phyloP scores from a whole-genome alignment of 352 stramenopile species.

The Globisporangium irregulare region DNA sequence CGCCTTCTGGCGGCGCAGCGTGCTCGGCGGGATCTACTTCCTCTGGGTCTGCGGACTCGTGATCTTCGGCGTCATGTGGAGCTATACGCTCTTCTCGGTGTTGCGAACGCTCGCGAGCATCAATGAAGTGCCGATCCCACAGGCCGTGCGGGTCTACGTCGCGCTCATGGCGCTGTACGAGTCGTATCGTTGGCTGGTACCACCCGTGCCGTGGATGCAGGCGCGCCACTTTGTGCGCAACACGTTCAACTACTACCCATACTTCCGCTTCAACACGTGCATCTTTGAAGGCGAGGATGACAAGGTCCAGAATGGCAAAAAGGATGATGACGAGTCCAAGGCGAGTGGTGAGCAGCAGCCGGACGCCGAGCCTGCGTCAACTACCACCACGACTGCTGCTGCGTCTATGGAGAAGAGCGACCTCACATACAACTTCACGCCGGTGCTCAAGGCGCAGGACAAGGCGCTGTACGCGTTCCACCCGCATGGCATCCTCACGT shows the following conservation, averaged over 20 bases:
- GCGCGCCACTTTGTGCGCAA: constrained; percentile 23
- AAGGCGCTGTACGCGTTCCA: constrained; percentile 59
- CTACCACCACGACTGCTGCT: neutral
- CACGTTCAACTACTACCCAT: constrained; percentile 30
- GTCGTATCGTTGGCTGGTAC: constrained; percentile 34
- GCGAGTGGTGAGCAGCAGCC: constrained; percentile 16
- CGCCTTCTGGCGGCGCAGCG: constrained; percentile 26
- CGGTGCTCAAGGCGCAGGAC: constrained; percentile 37
- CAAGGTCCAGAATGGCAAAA: neutral
- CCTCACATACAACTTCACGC: constrained; percentile 21
- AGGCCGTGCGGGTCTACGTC: constrained; percentile 28
- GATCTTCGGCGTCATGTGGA: constrained; percentile 21
- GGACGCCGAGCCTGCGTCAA: neutral
- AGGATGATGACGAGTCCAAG: neutral
- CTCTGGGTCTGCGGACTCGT: constrained; percentile 31
- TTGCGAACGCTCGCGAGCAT: constrained; percentile 15
- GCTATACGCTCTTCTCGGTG: constrained; percentile 25
- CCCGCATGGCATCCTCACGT: constrained; percentile 60
- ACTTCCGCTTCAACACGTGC: constrained; percentile 35
- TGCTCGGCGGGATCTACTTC: constrained; percentile 33
- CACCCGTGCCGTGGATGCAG: constrained; percentile 29
- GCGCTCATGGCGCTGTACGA: constrained; percentile 38
- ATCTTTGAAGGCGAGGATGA: constrained; percentile 28
- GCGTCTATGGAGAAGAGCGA: neutral
- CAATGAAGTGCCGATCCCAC: constrained; percentile 15